A percentile compares a stretch with the other conserved stretches of the same genome.
These are phyloP conservation scores for Tricladium varicosporioides DNA, from an alignment of 2,329 filamentous ascomycete species.

Conservation along the genomic window DNA sequence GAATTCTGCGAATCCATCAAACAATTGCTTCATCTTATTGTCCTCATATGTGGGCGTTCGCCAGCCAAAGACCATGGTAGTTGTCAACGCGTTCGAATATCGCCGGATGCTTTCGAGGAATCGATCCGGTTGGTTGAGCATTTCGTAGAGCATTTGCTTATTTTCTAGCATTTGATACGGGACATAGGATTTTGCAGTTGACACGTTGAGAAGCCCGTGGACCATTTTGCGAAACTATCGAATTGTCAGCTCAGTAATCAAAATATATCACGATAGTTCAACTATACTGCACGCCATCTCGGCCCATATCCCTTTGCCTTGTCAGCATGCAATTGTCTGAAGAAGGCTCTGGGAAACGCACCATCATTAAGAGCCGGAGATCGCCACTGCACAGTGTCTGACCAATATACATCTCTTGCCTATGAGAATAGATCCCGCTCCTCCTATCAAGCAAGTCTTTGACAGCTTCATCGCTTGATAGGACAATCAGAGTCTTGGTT, in stretches of 20 bases:
- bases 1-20: slow-evolving; percentile 42
- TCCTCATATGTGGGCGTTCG: slow-evolving; percentile 35
- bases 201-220: slow-evolving; percentile 37
- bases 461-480: slow-evolving; percentile 14
- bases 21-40: slow-evolving; percentile 39
- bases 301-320: slow-evolving; percentile 9
- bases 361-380: slow-evolving; percentile 45
- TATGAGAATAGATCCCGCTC: slow-evolving; percentile 17
- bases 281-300: slow-evolving; percentile 39
- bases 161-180: slow-evolving; percentile 46
- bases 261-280: slow-evolving; percentile 11
- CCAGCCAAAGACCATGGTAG: slow-evolving; percentile 39
- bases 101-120: slow-evolving; percentile 47
- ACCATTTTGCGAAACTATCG: slow-evolving; percentile 41
- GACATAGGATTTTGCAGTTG: slow-evolving; percentile 31
- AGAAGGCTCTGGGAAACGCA: slow-evolving; percentile 31
- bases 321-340: slow-evolving; percentile 1
- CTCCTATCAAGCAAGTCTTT: slow-evolving; percentile 22
- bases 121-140: slow-evolving; percentile 39
- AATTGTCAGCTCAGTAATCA: neutral
- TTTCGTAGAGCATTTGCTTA: slow-evolving; percentile 46
- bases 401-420: slow-evolving; percentile 16
- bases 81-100: slow-evolving; percentile 47
- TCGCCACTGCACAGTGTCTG: slow-evolving; percentile 38
- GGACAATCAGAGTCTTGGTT: slow-evolving; percentile 18